Percentiles rank a stretch among this genome's conserved stretches.
These are phyloP conservation scores for Pichiaceae sp. DNA, from an alignment of 1,139 yeast species.

Conservation along the genomic window DNA sequence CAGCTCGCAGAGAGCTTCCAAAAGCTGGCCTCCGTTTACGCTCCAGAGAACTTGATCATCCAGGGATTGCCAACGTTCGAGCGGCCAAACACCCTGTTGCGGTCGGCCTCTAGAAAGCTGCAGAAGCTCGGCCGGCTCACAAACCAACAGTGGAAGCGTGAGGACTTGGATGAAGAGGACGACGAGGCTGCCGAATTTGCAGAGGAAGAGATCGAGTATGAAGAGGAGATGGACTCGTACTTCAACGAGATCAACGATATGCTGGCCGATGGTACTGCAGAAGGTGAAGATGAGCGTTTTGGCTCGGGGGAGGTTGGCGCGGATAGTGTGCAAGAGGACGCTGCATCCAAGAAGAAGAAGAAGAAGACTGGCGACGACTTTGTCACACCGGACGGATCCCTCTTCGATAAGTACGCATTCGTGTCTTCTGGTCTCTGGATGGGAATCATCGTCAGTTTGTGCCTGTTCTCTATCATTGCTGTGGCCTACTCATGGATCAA, in stretches of 20 bases:
- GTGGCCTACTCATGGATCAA: conserved; percentile 55
- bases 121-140: conserved; percentile 1
- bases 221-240: conserved; percentile 19
- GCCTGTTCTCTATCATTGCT: conserved; percentile 42
- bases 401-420: conserved; percentile 41
- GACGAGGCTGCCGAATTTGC: background rate
- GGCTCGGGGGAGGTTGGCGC: conserved; percentile 1
- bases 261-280: conserved; percentile 19
- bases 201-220: conserved; percentile 7
- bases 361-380: background rate
- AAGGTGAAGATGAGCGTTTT: conserved; percentile 7
- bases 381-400: conserved; percentile 21
- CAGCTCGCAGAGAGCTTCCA: conserved; percentile 6
- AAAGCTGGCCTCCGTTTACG: conserved; percentile 5
- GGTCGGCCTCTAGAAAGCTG: conserved; percentile 9
- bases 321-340: background rate
- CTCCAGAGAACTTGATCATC: conserved; percentile 11
- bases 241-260: conserved; percentile 20
- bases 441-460: conserved; percentile 48
- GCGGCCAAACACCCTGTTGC: conserved; percentile 9
- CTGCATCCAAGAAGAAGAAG: background rate
- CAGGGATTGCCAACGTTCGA: conserved; percentile 24
- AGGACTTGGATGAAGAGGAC: conserved; percentile 6
- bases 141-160: conserved; percentile 3
- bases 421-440: conserved; percentile 63